phyloP scores from a whole-genome alignment of 371 early-diverging fungal species.

The Thermomucor indicae-seudaticae region DNA sequence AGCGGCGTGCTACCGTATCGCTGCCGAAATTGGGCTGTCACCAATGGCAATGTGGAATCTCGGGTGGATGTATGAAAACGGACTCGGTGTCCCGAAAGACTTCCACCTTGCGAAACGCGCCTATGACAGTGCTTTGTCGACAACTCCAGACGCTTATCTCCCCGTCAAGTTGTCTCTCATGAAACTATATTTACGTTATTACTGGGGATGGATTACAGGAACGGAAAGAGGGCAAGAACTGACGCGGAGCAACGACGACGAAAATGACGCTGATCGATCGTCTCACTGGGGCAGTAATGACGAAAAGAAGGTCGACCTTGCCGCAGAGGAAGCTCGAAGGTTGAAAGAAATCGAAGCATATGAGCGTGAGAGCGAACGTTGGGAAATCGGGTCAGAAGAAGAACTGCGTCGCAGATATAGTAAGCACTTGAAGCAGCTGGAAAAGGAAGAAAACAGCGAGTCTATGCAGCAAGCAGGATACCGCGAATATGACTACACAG shows the following conservation, averaged over 20 bases:
- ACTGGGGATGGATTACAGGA: constrained; percentile 63
- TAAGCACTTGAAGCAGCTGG: constrained; percentile 27
- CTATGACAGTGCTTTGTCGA: constrained; percentile 76
- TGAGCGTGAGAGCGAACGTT: constrained; percentile 13
- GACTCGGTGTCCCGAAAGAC: constrained; percentile 85
- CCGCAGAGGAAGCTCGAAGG: constrained; percentile 13
- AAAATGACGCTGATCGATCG: background rate
- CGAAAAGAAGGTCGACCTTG: background rate
- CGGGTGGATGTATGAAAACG: constrained; percentile 96
- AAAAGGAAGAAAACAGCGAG: constrained; percentile 31
- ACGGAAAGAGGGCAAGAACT: constrained; percentile 39
- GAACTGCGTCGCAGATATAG: constrained; percentile 37
- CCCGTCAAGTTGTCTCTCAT: constrained; percentile 77
- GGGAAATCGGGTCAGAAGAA: constrained; percentile 30
- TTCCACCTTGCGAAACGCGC: constrained; percentile 89
- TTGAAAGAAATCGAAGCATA: constrained; percentile 18
- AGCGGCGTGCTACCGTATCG: constrained; percentile 82
- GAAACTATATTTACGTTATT: constrained; percentile 59
- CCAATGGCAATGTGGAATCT: constrained; percentile 94
- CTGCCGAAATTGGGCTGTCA: constrained; percentile 76
- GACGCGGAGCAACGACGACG: background rate
- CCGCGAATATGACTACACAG: constrained; percentile 16
- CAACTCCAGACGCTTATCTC: constrained; percentile 77
- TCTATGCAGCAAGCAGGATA: constrained; percentile 8
- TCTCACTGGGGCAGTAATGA: background rate